Conservation (phyloP, 306 rosid species). For the Myrica gale region DNA sequence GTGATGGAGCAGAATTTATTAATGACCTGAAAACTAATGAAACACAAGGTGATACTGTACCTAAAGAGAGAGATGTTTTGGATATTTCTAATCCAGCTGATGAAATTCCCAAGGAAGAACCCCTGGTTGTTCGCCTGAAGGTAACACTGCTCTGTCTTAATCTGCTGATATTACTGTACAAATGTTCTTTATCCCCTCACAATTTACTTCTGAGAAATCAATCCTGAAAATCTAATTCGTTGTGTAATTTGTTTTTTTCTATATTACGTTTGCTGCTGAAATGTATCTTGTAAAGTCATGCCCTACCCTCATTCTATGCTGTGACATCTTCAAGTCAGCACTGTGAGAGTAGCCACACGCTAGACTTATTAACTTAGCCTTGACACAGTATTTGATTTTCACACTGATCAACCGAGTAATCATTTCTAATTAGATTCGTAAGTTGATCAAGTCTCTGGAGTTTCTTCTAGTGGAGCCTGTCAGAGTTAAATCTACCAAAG, state of each 20-base stretch:
- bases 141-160: slow-evolving; percentile 30
- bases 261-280: neutral
- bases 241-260: neutral
- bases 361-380: neutral
- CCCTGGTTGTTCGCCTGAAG: slow-evolving; percentile 92
- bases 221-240: slow-evolving; percentile 15
- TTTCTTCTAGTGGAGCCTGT: neutral
- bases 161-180: slow-evolving; percentile 9
- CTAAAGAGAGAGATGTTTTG: slow-evolving; percentile 44
- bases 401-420: neutral
- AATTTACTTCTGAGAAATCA: neutral
- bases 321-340: neutral
- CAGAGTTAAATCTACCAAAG: neutral
- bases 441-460: neutral
- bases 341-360: neutral
- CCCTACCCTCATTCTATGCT: neutral
- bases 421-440: neutral
- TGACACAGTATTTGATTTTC: neutral
- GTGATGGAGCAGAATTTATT: slow-evolving; percentile 42
- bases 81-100: slow-evolving; percentile 54
- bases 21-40: slow-evolving; percentile 40
- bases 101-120: slow-evolving; percentile 66
- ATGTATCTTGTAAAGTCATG: neutral
- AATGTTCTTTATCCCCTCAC: neutral
- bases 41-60: slow-evolving; percentile 31